Base-by-base conservation (phyloP, 192 early-diverging fungal species). In the Entomortierella lignicola region DNA sequence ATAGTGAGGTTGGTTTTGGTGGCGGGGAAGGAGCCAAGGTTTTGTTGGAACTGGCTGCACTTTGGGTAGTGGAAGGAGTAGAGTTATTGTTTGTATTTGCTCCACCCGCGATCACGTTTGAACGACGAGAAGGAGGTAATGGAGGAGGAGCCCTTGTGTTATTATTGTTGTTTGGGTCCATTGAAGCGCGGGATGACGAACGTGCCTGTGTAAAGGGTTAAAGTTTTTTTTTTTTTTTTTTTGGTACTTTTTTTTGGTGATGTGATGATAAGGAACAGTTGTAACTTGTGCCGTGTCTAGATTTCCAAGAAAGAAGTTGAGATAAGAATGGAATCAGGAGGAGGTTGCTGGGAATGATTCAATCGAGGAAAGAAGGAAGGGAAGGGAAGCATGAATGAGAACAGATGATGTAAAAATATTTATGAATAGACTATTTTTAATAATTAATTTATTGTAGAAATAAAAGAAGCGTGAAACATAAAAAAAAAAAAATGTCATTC, bases 121-220 rank as follows among this genome's bases (percentile, higher is more conserved):
- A 54, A 44, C 75, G 67, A 54, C 75, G 75, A 5, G 75, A 65
- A 27, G 75, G 74, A 17, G 74, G 74, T 29, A 77, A 27, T 0
- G 74, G 75, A 17, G 75, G 75, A 42, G 75, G 75, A 39, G 75
- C 47, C 1, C 66, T 29, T 48, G 47, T 58, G 37, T 43, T 53
- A 32, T 29, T 55, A 31, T 32, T 57, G 48, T 23, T 34, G 63
- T 26, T 37, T 41, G 55, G 42, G 23, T 55, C n/a, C 18, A 31
- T 44, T 63, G 59, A 32, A 15, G 59, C 59, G 55, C 60, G 48
- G 63, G 8, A 43, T 12, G 57, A 7, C 2, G 27, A 47, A n/a
- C n/a, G n/a, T n/a, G n/a, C n/a, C n/a, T 39, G 50, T 23, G 56
- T 47, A 47, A 20, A 47, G 44, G 17, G n/a, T n/a, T 15, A 47